Evolutionary conservation across 208 protist species (phyloP).

Genomic region (Angomonas desouzai): DNA sequence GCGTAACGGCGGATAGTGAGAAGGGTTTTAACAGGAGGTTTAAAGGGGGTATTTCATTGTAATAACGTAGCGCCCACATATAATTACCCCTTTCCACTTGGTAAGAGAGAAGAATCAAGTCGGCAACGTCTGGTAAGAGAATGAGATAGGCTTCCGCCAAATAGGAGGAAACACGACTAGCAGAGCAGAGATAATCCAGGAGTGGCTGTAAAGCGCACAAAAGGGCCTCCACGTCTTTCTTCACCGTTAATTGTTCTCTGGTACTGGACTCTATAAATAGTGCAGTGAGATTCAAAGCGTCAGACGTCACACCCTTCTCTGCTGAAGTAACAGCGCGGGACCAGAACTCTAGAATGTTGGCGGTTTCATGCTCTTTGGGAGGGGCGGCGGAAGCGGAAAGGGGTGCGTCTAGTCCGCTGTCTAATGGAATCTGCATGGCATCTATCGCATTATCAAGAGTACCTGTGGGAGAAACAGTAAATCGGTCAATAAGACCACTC

Average conservation of each 20-base stretch:
- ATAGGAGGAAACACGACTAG: background rate
- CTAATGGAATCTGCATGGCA: background rate
- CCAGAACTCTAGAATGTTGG: background rate
- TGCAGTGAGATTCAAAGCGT: background rate
- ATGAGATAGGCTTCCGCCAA: background rate
- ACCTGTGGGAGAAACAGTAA: background rate
- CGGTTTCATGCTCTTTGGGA: background rate
- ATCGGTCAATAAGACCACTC: background rate
- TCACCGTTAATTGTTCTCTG: background rate
- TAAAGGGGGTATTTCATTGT: constrained; percentile 10
- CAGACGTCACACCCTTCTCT: background rate
- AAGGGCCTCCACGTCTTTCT: background rate
- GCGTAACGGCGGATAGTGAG: constrained; percentile 22
- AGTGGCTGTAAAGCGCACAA: background rate
- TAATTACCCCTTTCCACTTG: background rate
- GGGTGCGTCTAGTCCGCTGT: background rate
- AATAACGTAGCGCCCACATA: background rate
- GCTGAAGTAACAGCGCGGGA: background rate
- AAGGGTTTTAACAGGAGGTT: constrained; percentile 32
- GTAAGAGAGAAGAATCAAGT: background rate
- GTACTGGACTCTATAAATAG: background rate
- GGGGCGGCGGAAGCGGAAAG: background rate
- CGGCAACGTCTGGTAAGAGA: background rate
- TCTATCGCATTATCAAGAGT: background rate
- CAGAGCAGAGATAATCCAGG: background rate